Base-by-base conservation (phyloP, 148 eudicot genomes). In the Camellia granthamiana region DNA sequence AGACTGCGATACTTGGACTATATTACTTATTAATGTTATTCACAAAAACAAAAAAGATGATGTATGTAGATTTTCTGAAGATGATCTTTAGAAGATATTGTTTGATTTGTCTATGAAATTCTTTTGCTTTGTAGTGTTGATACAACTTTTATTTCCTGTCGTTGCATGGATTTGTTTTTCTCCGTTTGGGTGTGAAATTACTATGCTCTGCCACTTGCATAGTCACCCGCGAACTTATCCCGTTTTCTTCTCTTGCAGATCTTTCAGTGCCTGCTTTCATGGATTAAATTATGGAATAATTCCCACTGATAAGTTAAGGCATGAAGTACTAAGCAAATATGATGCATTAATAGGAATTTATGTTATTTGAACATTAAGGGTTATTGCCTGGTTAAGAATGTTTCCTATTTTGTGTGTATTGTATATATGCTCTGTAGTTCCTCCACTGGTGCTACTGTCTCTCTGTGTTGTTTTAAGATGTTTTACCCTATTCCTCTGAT, bases 231-330 rank as follows among this genome's bases (percentile, higher is more conserved):
- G 44, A 64, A 77, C 58, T 62, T 77, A 19, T 21, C 5, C 2
- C 3, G 1, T 77, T 51, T 66, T 9, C 72, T 52, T 66, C 42
- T 13, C 47, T 65, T 51, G 62, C 80, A 77, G 80, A 21, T 18
- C 19, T 64, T 38, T 49, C 60, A 9, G 49, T 15, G 71, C 30
- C 30, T 49, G 47, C 72, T 64, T 77, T 41, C 14, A 1, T 15
- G 72, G 61, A 64, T 30, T 23, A 43, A 21, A 19, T 13, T 49
- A 30, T 66, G 47, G 13, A 77, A 77, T 66, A 77, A 77, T 11
- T 66, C 41, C 70, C 56, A 23, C 21, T 47, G 59, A 30, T n/a
- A 49, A 23, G 9, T 77, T 38, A 30, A 13, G 79, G 42, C 21
- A 49, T 38, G 60, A 16, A 77, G 44, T 23, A 52, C 47, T 38